Evolutionary conservation across 2,329 filamentous ascomycete species (phyloP).

Genomic region (Blumeria hordei): DNA sequence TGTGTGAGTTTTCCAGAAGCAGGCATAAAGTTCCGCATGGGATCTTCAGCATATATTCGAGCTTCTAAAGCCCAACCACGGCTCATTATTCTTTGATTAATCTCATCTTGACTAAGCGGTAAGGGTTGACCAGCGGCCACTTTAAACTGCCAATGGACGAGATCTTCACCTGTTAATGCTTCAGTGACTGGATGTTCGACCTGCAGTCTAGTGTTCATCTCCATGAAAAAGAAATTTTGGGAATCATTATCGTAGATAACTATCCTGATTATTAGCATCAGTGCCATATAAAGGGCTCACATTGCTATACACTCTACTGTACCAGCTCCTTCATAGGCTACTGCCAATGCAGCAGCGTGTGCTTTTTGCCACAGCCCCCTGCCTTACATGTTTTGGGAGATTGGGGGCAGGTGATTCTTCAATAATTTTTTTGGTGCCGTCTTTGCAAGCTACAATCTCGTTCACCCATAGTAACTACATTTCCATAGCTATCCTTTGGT

Average conservation of each 20-base stretch:
- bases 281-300: constrained; percentile 16
- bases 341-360: constrained; percentile 41
- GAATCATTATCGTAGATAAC: constrained; percentile 67
- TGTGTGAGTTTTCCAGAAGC: constrained; percentile 78
- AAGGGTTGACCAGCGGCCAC: constrained; percentile 51
- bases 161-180: constrained; percentile 49
- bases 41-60: constrained; percentile 89
- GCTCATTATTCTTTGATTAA: constrained; percentile 44
- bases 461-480: constrained; percentile 66
- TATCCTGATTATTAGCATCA: constrained; percentile 26
- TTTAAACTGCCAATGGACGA: constrained; percentile 89
- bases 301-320: constrained; percentile 58
- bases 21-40: constrained; percentile 74
- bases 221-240: constrained; percentile 61
- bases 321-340: constrained; percentile 71
- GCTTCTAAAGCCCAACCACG: constrained; percentile 83
- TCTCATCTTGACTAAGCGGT: constrained; percentile 38
- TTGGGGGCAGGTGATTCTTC: constrained; percentile 69
- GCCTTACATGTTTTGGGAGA: constrained; percentile 29
- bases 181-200: constrained; percentile 91
- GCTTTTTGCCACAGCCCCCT: constrained; percentile 44
- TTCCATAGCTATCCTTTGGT: constrained; percentile 38
- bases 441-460: constrained; percentile 73
- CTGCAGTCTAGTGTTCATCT: constrained; percentile 72
- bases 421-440: constrained; percentile 75